phyloP scores from a whole-genome alignment of 805 yeast genomes.

The Saccharomycopsis oosterbeekiorum region DNA sequence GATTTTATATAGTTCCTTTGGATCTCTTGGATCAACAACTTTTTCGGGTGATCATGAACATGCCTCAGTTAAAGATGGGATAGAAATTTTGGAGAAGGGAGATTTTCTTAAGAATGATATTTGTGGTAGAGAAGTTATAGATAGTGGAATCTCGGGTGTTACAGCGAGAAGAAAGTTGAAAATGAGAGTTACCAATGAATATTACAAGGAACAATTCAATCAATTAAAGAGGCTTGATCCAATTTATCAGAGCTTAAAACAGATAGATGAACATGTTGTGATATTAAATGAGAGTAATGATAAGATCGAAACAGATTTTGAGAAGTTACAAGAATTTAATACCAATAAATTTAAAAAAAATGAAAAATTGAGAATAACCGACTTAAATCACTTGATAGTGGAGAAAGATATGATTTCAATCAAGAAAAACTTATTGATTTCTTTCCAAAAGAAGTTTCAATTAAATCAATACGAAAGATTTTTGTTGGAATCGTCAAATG shows the following conservation, averaged over 20 bases:
- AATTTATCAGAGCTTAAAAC: constrained; percentile 23
- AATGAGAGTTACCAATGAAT: constrained; percentile 54
- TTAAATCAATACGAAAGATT: constrained; percentile 56
- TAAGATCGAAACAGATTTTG: constrained; percentile 4
- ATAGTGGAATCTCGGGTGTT: constrained; percentile 36
- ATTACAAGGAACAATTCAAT: constrained; percentile 42
- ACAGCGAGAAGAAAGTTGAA: constrained; percentile 50
- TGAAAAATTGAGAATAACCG: constrained; percentile 7
- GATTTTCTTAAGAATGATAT: constrained; percentile 6
- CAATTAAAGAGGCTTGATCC: constrained; percentile 36
- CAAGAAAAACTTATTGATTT: constrained; percentile 41
- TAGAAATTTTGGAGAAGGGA: constrained; percentile 5
- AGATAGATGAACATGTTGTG: constrained; percentile 6
- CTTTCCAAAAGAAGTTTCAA: constrained; percentile 54
- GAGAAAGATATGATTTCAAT: constrained; percentile 24
- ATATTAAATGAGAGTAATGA: constrained; percentile 9
- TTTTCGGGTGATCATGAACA: neutral
- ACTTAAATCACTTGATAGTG: constrained; percentile 20
- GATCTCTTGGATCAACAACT: neutral
- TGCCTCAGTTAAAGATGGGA: neutral
- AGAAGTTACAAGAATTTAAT: constrained; percentile 19
- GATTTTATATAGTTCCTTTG: neutral
- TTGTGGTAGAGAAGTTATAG: neutral
- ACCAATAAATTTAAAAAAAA: constrained; percentile 16
- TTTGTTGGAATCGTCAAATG: constrained; percentile 5